Base-by-base conservation (phyloP, 371 early-diverging fungal species). In the Rhizopus arrhizus region DNA sequence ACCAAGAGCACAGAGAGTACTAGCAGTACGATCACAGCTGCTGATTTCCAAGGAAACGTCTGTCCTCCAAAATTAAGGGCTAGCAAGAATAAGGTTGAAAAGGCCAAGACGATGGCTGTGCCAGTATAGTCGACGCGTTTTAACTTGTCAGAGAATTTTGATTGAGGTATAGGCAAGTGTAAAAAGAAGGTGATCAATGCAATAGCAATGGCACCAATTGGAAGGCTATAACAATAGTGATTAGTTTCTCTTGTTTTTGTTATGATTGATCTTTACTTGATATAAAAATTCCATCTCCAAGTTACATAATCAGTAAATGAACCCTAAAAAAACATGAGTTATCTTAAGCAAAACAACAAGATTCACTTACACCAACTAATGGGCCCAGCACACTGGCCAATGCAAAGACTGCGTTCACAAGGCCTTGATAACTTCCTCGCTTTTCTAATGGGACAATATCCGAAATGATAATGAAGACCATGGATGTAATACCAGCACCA, bases 391-490 rank as follows among this genome's bases (percentile, higher is more conserved):
- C 81, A 60, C 76, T 74, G 0, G 78, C 64, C n/a, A 78, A 8
- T 40, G 76, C 81, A 64, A 80, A 80, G 12, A 80, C 78, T 35
- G 76, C 75, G 54, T 70, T 75, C 40, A 77, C 61, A 47, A 83
- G 49, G 42, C 87, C 85, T 62, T 84, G 82, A 62, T 85, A 87
- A 51, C 72, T 78, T 22, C 80, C 84, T 41, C 88, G 62, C 33
- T 89, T 78, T 10, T 74, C 70, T 9, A 86, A 47, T 16, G 82
- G 70, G 0, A 84, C 82, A 22, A 88, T 35, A 51, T 89, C 88
- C 8, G 87, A 69, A 50, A 89, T 80, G 62, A 86, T 83, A 62
- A 89, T 74, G 53, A 88, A 87, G 42, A 68, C 72, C 72, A 72
- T 72, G 2, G 78, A 65, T 36, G 82, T 66, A 41, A 88, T 72